A percentile compares a stretch with the other conserved stretches of the same genome.
phyloP scores from a whole-genome alignment of 805 yeast genomes.

The Candida cerambycidarum region DNA sequence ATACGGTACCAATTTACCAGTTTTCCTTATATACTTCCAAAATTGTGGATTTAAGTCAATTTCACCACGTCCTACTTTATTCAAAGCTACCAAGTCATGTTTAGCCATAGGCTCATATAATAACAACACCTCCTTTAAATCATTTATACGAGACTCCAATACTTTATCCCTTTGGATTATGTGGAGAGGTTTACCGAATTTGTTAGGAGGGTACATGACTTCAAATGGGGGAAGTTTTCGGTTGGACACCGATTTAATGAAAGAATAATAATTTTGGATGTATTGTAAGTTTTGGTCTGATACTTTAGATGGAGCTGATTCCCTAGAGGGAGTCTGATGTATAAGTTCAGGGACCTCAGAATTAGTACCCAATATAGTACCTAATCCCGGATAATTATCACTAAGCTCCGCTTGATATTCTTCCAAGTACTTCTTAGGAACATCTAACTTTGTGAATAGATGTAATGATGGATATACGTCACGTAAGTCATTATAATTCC shows the following conservation, averaged over 20 bases:
- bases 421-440: conserved; percentile 8
- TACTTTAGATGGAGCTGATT: no score
- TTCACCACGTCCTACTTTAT: conserved; percentile 16
- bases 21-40: conserved; percentile 27
- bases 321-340: no score
- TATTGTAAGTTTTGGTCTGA: neutral
- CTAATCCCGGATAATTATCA: no score
- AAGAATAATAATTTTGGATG: neutral
- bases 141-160: conserved; percentile 24
- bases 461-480: conserved; percentile 37
- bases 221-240: conserved; percentile 31
- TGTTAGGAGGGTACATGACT: conserved; percentile 29
- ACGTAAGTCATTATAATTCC: conserved; percentile 23
- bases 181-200: conserved; percentile 32
- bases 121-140: conserved; percentile 21
- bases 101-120: conserved; percentile 23
- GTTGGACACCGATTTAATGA: conserved; percentile 16
- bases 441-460: conserved; percentile 13
- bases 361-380: no score
- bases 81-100: conserved; percentile 18
- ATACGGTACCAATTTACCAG: conserved; percentile 29
- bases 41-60: conserved; percentile 24
- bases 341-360: no score
- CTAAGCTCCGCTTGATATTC: no score
- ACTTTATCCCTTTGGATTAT: conserved; percentile 25